A percentile compares a stretch with the other conserved stretches of the same genome.
These are phyloP conservation scores for Leccinum solheimii DNA, from an alignment of 1,284 basidiomycete species.

Conservation along the genomic window DNA sequence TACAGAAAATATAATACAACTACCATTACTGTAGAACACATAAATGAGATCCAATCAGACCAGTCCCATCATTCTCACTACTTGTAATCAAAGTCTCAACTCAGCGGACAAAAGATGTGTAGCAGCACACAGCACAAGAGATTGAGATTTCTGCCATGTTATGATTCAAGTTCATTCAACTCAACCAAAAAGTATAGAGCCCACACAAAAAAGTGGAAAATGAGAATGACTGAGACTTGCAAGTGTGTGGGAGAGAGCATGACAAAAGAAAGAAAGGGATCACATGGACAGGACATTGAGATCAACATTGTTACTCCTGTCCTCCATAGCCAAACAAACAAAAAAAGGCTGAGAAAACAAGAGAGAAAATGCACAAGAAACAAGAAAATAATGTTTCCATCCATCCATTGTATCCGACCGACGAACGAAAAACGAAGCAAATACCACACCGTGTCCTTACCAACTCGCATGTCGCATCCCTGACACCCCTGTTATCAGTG, in stretches of 20 bases:
- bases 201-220: background rate
- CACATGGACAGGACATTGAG: no score
- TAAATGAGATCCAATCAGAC: no score
- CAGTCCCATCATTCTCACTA: no score
- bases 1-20: no score
- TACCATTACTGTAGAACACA: no score
- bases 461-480: constrained; percentile 31
- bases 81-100: no score
- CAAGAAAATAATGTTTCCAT: background rate
- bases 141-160: no score
- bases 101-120: no score
- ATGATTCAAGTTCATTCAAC: no score
- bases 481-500: constrained; percentile 22
- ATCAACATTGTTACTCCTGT: constrained; percentile 18
- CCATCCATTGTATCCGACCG: background rate
- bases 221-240: background rate
- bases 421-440: background rate
- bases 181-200: constrained; percentile 39
- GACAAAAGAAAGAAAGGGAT: no score
- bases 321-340: constrained; percentile 15
- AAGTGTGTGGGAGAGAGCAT: no score
- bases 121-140: no score
- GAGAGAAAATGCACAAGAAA: background rate
- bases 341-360: background rate
- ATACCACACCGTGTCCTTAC: constrained; percentile 11